Conservation (phyloP, 306 rosid species). For the Fagus crenata region DNA sequence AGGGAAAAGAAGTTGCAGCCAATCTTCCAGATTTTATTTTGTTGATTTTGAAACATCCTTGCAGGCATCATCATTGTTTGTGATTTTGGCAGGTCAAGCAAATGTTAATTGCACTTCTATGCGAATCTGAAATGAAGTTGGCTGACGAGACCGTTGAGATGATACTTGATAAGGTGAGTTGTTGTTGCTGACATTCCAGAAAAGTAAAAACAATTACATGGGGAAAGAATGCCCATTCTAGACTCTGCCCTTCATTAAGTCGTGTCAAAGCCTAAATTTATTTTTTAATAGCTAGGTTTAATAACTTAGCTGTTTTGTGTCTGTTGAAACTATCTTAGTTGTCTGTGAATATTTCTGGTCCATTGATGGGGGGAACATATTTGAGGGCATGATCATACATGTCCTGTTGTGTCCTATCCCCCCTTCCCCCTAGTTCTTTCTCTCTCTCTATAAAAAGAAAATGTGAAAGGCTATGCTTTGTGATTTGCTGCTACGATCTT, state of each 20-base stretch:
- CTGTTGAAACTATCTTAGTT: neutral
- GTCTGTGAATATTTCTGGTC: neutral
- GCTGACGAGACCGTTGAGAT: slow-evolving; percentile 76
- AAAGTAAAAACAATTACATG: neutral
- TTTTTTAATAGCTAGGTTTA: neutral
- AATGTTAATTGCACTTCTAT: slow-evolving; percentile 85
- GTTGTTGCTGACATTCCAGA: neutral
- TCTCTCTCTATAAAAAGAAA: neutral
- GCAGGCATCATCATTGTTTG: neutral
- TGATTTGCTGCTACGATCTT: too few relatives aligned
- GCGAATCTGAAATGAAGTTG: slow-evolving; percentile 79
- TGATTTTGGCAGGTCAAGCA: slow-evolving; percentile 65
- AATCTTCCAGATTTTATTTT: too few relatives aligned
- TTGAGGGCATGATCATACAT: too few relatives aligned
- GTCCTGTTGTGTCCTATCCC: neutral
- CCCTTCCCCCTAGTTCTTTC: neutral
- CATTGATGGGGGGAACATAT: neutral
- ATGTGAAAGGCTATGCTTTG: neutral
- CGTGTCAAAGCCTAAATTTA: neutral
- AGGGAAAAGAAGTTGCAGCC: too few relatives aligned
- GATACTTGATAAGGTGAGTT: slow-evolving; percentile 72
- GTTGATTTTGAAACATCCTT: too few relatives aligned
- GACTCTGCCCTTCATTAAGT: neutral
- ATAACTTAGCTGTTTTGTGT: neutral
- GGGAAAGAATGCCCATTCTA: neutral